A percentile compares a stretch with the other conserved stretches of the same genome.
phyloP scores from a whole-genome alignment of 371 early-diverging fungal species.

The Basidiobolus meristosporus region DNA sequence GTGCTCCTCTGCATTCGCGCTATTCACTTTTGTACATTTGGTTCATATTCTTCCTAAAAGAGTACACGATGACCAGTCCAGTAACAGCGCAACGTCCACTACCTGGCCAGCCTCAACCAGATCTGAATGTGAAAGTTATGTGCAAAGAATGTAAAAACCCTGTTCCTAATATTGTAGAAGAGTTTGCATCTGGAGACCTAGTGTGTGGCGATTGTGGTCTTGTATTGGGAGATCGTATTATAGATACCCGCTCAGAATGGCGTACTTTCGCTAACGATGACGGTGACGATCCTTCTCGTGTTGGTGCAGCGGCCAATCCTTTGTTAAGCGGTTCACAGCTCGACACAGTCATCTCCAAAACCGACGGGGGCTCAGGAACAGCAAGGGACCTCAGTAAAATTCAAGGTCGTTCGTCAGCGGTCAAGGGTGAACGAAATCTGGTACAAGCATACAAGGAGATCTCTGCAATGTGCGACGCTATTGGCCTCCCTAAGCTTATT shows the following conservation, averaged over 20 bases:
- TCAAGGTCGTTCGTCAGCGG: conserved; percentile 47
- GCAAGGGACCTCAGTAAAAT: conserved; percentile 56
- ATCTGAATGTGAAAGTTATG: conserved; percentile 38
- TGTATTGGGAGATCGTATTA: conserved; percentile 90
- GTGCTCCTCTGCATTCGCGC: too few relatives aligned
- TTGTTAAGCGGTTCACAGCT: conserved; percentile 73
- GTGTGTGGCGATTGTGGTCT: conserved; percentile 97
- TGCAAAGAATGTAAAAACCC: conserved; percentile 69
- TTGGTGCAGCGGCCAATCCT: conserved; percentile 90
- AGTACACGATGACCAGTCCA: too few relatives aligned
- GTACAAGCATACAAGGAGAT: conserved; percentile 88
- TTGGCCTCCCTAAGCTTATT: conserved; percentile 67
- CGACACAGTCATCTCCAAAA: conserved; percentile 77
- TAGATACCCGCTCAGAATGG: conserved; percentile 99
- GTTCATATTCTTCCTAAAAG: too few relatives aligned
- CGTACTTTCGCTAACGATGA: conserved; percentile 94
- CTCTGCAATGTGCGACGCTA: conserved; percentile 76
- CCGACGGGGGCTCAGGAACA: conserved; percentile 63
- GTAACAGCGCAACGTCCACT: too few relatives aligned
- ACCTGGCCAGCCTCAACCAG: conserved; percentile 7
- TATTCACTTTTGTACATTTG: too few relatives aligned
- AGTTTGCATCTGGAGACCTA: conserved; percentile 79
- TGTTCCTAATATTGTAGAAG: conserved; percentile 92
- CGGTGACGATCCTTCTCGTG: conserved; percentile 96
- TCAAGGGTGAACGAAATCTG: conserved; percentile 60